Base-by-base conservation (phyloP, 176 grass and related monocot species). In the Avena insularis region DNA sequence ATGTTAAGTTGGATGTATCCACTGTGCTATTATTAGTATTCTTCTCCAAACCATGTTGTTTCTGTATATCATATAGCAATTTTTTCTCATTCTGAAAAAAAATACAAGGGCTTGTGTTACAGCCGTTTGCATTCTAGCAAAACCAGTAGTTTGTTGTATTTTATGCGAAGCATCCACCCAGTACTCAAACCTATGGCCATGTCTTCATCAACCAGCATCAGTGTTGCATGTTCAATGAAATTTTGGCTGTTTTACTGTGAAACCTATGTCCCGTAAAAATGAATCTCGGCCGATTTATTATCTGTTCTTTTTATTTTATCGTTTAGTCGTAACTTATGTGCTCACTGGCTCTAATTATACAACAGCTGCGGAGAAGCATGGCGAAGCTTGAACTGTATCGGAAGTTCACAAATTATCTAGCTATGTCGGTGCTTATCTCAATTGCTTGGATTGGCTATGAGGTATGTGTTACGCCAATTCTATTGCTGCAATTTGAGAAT, bases 401-500 rank as follows among this genome's bases (percentile, higher is more conserved):
- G 19, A 99, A 99, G 89, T 99, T 99, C 48, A 99, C 94, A 50
- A 99, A 99, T 91, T 91, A 83, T 65, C 90, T 99, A 66, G 94
- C 97, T 29, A 75, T 94, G 25, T 94, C 94, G 19, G 94, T 99
- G 72, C 94, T 99, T 87, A 91, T 99, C 49, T 99, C 97, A 36
- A 91, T 99, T 87, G 90, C 92, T 56, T 99, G 97, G 97, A 99
- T 96, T 89, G 97, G 97, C 78, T 99, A 96, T 90, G 97, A 99
- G 97, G 97, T 99, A 96, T 92, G 16, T 53, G 49, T 83, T 65
- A 2, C 62, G 57, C 87, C 67, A 71, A 82, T 83, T 86, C 6
- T 89, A 8, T 77, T 43, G 2, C 47, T 83, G 29, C 23, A 77
- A 20, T 71, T 68, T 86, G 65, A 58, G 64, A 84, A 79, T 70